Evolutionary conservation across 2,329 filamentous ascomycete species (phyloP).

Genomic region (Furcasterigmium sp.): DNA sequence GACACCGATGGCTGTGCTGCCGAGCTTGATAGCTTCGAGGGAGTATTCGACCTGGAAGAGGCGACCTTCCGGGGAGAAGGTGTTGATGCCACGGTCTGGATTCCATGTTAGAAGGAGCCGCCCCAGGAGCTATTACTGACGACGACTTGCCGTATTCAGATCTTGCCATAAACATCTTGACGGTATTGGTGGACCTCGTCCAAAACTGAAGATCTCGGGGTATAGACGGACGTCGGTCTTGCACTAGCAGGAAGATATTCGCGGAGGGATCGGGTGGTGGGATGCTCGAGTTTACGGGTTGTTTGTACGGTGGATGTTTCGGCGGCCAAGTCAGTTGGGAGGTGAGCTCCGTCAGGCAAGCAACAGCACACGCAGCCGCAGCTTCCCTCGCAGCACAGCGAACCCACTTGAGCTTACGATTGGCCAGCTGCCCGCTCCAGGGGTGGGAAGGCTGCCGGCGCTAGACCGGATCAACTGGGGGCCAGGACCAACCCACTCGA

Average conservation of each 20-base stretch:
- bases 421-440: not conserved
- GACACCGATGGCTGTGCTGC: constrained; percentile 95
- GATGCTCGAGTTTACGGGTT: not conserved
- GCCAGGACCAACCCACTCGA: too few relatives aligned
- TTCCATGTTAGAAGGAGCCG: constrained; percentile 13
- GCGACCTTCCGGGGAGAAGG: constrained; percentile 98
- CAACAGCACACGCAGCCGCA: constrained; percentile 1
- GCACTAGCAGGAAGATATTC: not conserved
- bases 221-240: not conserved
- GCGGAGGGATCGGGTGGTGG: constrained; percentile 1
- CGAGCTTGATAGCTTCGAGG: constrained; percentile 98
- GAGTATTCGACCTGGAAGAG: constrained; percentile 99
- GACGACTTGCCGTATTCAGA: constrained; percentile 90
- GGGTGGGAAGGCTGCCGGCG: not conserved
- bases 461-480: constrained; percentile 1
- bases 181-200: constrained; percentile 28
- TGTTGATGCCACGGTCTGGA: constrained; percentile 35
- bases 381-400: not conserved
- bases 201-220: not conserved
- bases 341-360: constrained; percentile 5
- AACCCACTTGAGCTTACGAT: constrained; percentile 1
- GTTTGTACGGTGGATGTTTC: not conserved
- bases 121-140: constrained; percentile 9
- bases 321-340: not conserved
- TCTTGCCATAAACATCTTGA: constrained; percentile 98